These are phyloP conservation scores for Juncus effusus DNA, from an alignment of 176 grass and related monocot species.

Conservation along the genomic window DNA sequence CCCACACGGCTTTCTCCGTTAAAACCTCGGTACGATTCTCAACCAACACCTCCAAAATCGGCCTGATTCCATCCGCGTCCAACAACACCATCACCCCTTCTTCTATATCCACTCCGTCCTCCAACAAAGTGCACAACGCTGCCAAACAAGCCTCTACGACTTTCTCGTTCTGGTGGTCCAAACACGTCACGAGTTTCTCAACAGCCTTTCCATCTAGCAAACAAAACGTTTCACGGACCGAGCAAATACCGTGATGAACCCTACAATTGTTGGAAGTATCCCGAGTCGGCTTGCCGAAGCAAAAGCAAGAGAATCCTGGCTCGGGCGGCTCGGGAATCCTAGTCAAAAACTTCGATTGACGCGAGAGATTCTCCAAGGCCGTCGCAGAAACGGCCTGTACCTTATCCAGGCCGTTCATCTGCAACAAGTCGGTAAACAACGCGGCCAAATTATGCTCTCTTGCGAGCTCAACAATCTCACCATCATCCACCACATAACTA, in stretches of 20 bases:
- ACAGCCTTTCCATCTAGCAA: slow-evolving; percentile 88
- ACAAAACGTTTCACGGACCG: slow-evolving; percentile 78
- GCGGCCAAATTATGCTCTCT: slow-evolving; percentile 63
- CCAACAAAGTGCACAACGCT: slow-evolving; percentile 75
- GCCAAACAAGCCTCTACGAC: slow-evolving; percentile 81
- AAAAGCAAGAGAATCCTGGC: slow-evolving; percentile 56
- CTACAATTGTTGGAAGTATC: slow-evolving; percentile 56
- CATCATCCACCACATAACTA: slow-evolving; percentile 66
- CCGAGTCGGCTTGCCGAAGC: slow-evolving; percentile 63
- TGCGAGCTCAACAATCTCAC: slow-evolving; percentile 56
- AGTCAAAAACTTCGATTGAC: slow-evolving; percentile 74
- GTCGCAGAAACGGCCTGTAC: slow-evolving; percentile 71
- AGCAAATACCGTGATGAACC: slow-evolving; percentile 80
- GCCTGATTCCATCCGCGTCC: slow-evolving; percentile 67
- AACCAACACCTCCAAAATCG: slow-evolving; percentile 61
- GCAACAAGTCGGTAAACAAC: slow-evolving; percentile 90
- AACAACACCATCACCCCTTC: slow-evolving; percentile 69
- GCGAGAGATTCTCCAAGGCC: slow-evolving; percentile 71
- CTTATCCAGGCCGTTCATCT: slow-evolving; percentile 78
- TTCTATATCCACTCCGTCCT: slow-evolving; percentile 85
- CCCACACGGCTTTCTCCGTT: slow-evolving; percentile 68
- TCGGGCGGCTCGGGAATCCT: slow-evolving; percentile 45
- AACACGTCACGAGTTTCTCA: slow-evolving; percentile 81
- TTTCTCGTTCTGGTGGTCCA: slow-evolving; percentile 78
- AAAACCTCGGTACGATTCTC: slow-evolving; percentile 63